Evolutionary conservation across 2,329 filamentous ascomycete genomes (phyloP).

Genomic region (Phialophora tarda): DNA sequence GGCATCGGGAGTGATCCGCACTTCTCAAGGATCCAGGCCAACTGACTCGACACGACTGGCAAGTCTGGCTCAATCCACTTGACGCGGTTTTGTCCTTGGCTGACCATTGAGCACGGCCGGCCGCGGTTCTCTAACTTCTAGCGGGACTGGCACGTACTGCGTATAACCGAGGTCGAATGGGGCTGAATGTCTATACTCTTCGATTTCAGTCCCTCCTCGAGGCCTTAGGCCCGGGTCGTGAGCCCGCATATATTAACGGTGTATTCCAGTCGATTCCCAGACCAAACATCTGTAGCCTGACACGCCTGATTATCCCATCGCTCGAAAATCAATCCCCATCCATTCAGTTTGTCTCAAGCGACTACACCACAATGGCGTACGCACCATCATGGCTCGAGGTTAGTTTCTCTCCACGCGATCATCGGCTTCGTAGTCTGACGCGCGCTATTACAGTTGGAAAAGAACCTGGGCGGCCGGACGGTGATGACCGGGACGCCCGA

Average conservation of each 20-base stretch:
- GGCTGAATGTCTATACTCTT: neutral
- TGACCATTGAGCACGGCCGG: neutral
- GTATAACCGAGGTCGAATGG: conserved; percentile 5
- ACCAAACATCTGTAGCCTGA: neutral
- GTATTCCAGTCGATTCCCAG: neutral
- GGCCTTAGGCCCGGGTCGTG: neutral
- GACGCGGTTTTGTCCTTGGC: neutral
- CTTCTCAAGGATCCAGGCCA: neutral
- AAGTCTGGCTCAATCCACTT: neutral
- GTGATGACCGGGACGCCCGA: conserved; percentile 33
- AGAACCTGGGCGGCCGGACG: conserved; percentile 32
- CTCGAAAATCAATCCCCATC: neutral
- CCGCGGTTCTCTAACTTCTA: neutral
- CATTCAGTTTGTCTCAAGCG: neutral
- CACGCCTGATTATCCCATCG: no score
- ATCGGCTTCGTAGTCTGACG: no score
- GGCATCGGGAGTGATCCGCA: neutral
- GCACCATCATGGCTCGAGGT: conserved; percentile 37
- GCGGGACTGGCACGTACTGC: neutral
- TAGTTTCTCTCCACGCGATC: conserved; percentile 12
- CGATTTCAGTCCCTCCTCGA: neutral
- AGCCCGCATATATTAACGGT: neutral
- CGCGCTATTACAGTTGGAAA: conserved; percentile 30
- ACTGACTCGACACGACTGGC: neutral
- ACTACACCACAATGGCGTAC: conserved; percentile 29